phyloP scores from a whole-genome alignment of 345 rosid species.

The Lepidium aucheri region DNA sequence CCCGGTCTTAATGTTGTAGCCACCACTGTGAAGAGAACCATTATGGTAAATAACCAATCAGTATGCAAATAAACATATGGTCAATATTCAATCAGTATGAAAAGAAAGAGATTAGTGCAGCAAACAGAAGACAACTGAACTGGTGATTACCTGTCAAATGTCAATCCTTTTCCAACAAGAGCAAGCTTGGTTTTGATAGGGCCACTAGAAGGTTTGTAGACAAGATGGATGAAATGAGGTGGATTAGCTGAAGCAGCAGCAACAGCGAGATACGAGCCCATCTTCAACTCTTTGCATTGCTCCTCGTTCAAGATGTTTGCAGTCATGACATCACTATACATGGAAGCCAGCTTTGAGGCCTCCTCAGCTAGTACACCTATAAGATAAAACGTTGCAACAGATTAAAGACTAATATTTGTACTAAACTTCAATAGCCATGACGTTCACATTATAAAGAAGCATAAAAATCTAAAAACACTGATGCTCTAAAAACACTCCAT shows the following conservation, averaged over 20 bases:
- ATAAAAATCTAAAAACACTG: neutral
- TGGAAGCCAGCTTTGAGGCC: conserved; percentile 80
- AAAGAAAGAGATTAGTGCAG: neutral
- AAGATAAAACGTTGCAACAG: conserved; percentile 13
- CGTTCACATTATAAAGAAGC: neutral
- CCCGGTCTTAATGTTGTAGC: conserved; percentile 97
- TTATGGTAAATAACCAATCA: neutral
- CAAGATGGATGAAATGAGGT: conserved; percentile 81
- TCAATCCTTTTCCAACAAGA: conserved; percentile 88
- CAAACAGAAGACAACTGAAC: neutral
- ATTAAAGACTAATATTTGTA: neutral
- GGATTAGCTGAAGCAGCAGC: conserved; percentile 96
- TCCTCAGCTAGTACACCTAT: conserved; percentile 82
- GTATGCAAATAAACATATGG: neutral
- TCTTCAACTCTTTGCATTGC: conserved; percentile 80
- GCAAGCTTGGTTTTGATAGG: conserved; percentile 73
- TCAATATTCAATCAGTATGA: neutral
- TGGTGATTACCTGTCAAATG: conserved; percentile 72
- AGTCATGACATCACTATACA: conserved; percentile 62
- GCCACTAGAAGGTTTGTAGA: conserved; percentile 74
- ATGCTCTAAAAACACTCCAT: conserved; percentile 11
- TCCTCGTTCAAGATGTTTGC: conserved; percentile 71
- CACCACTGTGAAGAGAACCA: conserved; percentile 50
- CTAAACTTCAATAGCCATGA: neutral
- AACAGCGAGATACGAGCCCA: conserved; percentile 94